phyloP scores from a whole-genome alignment of 2,329 filamentous ascomycete genomes.

The Sclerotinia trifoliorum region DNA sequence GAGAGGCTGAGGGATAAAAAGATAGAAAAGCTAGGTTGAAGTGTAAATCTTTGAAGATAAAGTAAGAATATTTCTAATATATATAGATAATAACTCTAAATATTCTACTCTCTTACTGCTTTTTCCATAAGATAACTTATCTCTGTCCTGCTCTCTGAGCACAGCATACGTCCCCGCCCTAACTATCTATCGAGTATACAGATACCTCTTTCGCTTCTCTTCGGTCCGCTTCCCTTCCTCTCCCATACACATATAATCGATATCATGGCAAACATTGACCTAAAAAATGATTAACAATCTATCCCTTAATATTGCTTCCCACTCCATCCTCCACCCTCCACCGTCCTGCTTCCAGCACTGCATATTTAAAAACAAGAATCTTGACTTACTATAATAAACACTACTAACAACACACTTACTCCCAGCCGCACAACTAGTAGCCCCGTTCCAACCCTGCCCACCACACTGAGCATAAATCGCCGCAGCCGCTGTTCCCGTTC shows the following conservation, averaged over 20 bases:
- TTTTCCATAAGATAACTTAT: no score
- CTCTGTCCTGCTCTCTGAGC: not conserved
- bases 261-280: conserved; percentile 10
- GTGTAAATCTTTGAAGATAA: no score
- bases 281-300: not conserved
- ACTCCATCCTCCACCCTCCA: no score
- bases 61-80: no score
- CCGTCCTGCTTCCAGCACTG: no score
- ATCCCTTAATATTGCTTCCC: no score
- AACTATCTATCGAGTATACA: not conserved
- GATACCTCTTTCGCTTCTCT: not conserved
- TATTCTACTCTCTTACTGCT: no score
- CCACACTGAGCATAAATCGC: conserved; percentile 7
- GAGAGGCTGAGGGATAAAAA: no score
- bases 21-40: no score
- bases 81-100: no score
- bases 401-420: conserved; percentile 27
- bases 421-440: conserved; percentile 3
- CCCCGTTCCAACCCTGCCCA: conserved; percentile 7
- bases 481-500: conserved; percentile 1
- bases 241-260: not conserved
- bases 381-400: conserved; percentile 22
- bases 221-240: not conserved
- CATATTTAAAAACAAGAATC: not conserved
- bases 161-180: not conserved